Conservation (phyloP, 2,329 filamentous ascomycete genomes). For the Cladophialophora immunda region DNA sequence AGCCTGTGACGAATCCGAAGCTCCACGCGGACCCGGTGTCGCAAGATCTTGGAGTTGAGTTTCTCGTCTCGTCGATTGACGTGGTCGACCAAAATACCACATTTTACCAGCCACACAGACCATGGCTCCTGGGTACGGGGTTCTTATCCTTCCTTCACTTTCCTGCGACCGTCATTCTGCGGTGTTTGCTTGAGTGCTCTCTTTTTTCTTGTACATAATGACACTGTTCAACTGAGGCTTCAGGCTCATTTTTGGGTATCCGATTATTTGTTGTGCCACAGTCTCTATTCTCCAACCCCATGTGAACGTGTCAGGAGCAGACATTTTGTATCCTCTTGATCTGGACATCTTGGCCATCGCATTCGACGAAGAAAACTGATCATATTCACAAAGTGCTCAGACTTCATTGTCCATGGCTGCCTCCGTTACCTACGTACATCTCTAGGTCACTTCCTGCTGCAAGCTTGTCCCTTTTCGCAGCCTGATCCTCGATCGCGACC, state of each 20-base stretch:
- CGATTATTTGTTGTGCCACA: slow-evolving; percentile 19
- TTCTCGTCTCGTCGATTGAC: slow-evolving; percentile 21
- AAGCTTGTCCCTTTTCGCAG: background rate
- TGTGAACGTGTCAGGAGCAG: slow-evolving; percentile 2
- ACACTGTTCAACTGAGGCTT: slow-evolving; percentile 22
- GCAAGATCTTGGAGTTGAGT: slow-evolving; percentile 19
- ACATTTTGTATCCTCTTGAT: background rate
- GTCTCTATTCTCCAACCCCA: slow-evolving; percentile 5
- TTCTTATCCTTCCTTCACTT: slow-evolving; percentile 10
- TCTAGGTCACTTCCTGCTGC: background rate
- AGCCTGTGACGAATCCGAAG: slow-evolving; percentile 11
- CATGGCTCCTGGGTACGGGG: slow-evolving; percentile 2
- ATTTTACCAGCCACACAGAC: slow-evolving; percentile 32
- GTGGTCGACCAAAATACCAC: slow-evolving; percentile 22
- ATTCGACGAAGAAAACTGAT: background rate
- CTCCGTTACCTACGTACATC: background rate
- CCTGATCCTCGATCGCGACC: background rate
- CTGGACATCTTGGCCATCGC: background rate
- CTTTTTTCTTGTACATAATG: slow-evolving; percentile 35
- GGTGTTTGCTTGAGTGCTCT: slow-evolving; percentile 24
- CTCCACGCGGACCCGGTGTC: slow-evolving; percentile 9
- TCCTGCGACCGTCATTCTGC: slow-evolving; percentile 15
- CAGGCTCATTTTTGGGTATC: slow-evolving; percentile 16
- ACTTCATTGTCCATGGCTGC: slow-evolving; percentile 17
- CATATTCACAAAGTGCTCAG: background rate